Conservation (phyloP, 176 grass and related monocot genomes). For the Neostapfia colusana region DNA sequence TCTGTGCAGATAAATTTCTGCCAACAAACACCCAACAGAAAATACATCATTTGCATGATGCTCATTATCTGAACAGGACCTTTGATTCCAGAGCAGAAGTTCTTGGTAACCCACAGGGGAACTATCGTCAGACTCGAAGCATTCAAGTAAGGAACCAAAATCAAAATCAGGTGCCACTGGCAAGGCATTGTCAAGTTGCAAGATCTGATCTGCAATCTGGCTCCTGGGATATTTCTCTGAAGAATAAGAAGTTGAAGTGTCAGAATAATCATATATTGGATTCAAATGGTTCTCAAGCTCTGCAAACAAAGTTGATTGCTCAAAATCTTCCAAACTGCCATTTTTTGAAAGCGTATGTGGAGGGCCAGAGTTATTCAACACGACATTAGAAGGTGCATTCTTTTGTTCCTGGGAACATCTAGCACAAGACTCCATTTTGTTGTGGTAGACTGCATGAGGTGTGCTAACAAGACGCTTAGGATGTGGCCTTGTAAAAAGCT, state of each 20-base stretch:
- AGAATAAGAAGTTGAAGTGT: constrained; percentile 37
- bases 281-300: constrained; percentile 64
- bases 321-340: constrained; percentile 64
- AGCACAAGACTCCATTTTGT: constrained; percentile 51
- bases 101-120: constrained; percentile 69
- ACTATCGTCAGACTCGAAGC: constrained; percentile 71
- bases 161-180: constrained; percentile 54
- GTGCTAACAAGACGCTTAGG: constrained; percentile 58
- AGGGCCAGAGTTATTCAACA: constrained; percentile 18
- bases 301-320: constrained; percentile 68
- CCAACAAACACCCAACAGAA: constrained; percentile 81
- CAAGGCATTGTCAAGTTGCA: constrained; percentile 25
- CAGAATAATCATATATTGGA: constrained; percentile 62
- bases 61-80: constrained; percentile 49
- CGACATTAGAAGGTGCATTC: constrained; percentile 14
- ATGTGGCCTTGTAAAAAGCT: constrained; percentile 83
- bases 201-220: constrained; percentile 26
- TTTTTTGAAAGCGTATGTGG: constrained; percentile 44
- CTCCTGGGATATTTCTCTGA: constrained; percentile 37
- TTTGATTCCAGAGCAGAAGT: constrained; percentile 69
- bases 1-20: constrained; percentile 79
- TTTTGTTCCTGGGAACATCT: constrained; percentile 48
- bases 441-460: constrained; percentile 50
- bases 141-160: constrained; percentile 68
- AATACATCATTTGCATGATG: constrained; percentile 69